These are phyloP conservation scores for Colletotrichum sp. DNA, from an alignment of 2,329 filamentous ascomycete genomes.

Conservation along the genomic window DNA sequence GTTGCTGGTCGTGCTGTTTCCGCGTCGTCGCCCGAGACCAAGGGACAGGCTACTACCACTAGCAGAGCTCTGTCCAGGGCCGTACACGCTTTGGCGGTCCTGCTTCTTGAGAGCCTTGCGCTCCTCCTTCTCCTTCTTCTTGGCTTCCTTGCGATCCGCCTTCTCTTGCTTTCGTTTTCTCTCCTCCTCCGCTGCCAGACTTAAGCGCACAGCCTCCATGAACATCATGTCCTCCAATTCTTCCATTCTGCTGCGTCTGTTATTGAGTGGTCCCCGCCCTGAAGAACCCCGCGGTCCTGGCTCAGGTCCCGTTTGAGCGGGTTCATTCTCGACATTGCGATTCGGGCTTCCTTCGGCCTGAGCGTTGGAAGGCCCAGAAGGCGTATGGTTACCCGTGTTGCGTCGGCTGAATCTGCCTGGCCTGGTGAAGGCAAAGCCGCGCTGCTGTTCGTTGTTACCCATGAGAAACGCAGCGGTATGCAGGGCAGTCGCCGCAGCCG, in stretches of 20 bases:
- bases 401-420: constrained; percentile 63
- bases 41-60: constrained; percentile 71
- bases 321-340: constrained; percentile 28
- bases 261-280: constrained; percentile 27
- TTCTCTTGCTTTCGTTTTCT: constrained; percentile 86
- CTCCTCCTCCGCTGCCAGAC: constrained; percentile 91
- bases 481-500: constrained; percentile 90
- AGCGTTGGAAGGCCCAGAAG: constrained; percentile 26
- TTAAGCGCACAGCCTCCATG: constrained; percentile 92
- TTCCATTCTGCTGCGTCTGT: constrained; percentile 67
- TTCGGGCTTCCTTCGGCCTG: constrained; percentile 35
- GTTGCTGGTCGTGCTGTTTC: constrained; percentile 65
- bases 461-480: constrained; percentile 96
- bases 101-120: constrained; percentile 77
- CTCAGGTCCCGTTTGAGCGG: constrained; percentile 34
- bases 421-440: constrained; percentile 47
- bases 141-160: constrained; percentile 80
- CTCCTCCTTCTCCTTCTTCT: constrained; percentile 83
- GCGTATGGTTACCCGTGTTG: constrained; percentile 44
- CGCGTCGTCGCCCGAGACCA: constrained; percentile 61
- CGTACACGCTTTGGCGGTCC: constrained; percentile 40
- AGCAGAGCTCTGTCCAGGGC: constrained; percentile 50
- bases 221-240: constrained; percentile 99
- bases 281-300: constrained; percentile 36
- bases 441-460: constrained; percentile 63